Conservation (phyloP, 179 eudicot species). For the Nepenthes alata region DNA sequence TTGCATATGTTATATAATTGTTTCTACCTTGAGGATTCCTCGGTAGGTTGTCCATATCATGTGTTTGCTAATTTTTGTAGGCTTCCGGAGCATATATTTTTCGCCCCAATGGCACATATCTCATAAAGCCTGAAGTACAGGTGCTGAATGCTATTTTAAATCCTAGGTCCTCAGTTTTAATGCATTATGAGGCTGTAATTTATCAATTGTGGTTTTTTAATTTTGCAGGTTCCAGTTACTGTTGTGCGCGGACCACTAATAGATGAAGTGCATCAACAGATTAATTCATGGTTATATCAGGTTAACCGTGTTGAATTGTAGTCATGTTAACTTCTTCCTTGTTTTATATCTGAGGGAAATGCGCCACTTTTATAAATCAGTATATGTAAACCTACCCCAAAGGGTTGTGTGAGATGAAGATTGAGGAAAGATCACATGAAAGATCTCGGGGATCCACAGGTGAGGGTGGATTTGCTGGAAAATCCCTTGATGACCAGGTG, state of each 20-base stretch:
- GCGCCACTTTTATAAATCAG: too few species aligned
- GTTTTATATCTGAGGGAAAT: too few species aligned
- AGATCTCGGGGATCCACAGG: too few species aligned
- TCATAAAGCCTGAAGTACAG: conserved; percentile 36
- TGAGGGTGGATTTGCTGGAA: conserved; percentile 30
- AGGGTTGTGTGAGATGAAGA: too few species aligned
- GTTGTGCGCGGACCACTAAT: conserved; percentile 63
- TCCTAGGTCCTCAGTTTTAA: not conserved
- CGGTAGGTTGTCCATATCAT: not conserved
- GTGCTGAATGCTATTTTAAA: conserved; percentile 18
- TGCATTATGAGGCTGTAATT: not conserved
- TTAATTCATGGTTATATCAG: conserved; percentile 90
- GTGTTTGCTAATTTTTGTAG: conserved; percentile 28
- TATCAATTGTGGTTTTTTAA: not conserved
- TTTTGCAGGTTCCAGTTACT: conserved; percentile 37
- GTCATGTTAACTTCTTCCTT: too few species aligned
- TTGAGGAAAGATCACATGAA: too few species aligned
- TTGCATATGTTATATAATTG: not conserved
- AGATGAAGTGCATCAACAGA: conserved; percentile 88
- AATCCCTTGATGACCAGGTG: conserved; percentile 23
- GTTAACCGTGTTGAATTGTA: conserved; percentile 8
- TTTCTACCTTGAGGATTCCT: not conserved
- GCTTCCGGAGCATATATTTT: conserved; percentile 94
- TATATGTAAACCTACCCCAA: too few species aligned
- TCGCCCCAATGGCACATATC: conserved; percentile 73